Base-by-base conservation (phyloP, 352 stramenopile species). In the Pythium vanterpoolii region DNA sequence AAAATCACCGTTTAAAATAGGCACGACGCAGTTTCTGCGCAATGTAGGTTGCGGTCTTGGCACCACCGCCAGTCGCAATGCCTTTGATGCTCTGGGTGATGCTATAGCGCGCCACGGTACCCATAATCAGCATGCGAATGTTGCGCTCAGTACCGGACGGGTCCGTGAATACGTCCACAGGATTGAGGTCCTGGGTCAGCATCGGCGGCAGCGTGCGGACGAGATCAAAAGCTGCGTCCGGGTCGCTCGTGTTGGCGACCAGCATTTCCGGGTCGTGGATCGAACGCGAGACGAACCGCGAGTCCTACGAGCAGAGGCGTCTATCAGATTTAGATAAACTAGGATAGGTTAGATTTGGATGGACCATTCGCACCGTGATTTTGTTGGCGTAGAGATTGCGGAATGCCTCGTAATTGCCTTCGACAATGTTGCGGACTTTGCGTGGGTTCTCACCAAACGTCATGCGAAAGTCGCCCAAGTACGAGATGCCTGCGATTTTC, bases 341-440 rank as follows among this genome's bases (percentile, higher is more conserved):
- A 24, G 1, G n/a, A n/a, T n/a, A n/a, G n/a, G n/a, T n/a, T n/a
- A n/a, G n/a, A n/a, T n/a, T n/a, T n/a, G n/a, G n/a, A n/a, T n/a
- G n/a, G n/a, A n/a, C n/a, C 4, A 27, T 27, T 56, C 34, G 60
- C 60, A 95, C 86, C 73, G 86, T 51, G 53, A 96, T 83, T 40
- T 90, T 85, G 51, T 72, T 68, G 10, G 72, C 58, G 64, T 96
- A 96, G 26, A 96, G 66, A 28, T 83, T 53, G 38, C 71, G 70
- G 56, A 96, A 96, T 7, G 67, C 73, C 26, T 76, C 74, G 27
- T 90, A 73, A 67, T 93, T 95, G 60, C 83, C 79, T n/a, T 83
- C 77, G 23, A 96, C 88, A 64, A 96, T 96, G 61, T 96, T 96
- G 59, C 84, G 81, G 23, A 96, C 88, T 52, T 96, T 96, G 56